phyloP scores from a whole-genome alignment of 2,329 filamentous ascomycete species.

The Aspergillus sp. region DNA sequence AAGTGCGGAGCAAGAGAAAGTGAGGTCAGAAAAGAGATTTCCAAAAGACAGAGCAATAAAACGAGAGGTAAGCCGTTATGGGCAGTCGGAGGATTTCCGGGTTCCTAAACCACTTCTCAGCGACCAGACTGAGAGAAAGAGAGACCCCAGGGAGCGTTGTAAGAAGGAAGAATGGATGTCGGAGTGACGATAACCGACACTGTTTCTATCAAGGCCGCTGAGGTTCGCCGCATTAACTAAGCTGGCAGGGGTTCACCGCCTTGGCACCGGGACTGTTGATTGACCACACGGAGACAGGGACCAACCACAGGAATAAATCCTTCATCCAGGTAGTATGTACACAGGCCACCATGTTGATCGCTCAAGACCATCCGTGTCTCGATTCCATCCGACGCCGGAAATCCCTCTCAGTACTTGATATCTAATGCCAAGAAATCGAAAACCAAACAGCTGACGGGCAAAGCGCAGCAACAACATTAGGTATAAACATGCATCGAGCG shows the following conservation, averaged over 20 bases:
- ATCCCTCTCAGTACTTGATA: conserved; percentile 12
- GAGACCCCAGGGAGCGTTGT: conserved; percentile 2
- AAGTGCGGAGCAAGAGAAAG: conserved; percentile 5
- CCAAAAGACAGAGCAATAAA: neutral
- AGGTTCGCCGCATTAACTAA: conserved; percentile 29
- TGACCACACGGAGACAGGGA: neutral
- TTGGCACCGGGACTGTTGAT: neutral
- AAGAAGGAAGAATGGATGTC: neutral
- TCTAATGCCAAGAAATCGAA: conserved; percentile 14
- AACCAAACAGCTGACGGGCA: conserved; percentile 1
- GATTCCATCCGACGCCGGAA: neutral
- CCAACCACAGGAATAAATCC: neutral
- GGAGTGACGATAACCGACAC: conserved; percentile 6
- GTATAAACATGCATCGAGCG: conserved; percentile 7
- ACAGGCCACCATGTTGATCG: too few species aligned
- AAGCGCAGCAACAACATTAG: conserved; percentile 8
- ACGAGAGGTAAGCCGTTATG: neutral
- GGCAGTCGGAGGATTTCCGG: neutral
- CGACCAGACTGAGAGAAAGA: neutral
- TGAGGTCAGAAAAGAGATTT: neutral
- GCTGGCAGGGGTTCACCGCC: conserved; percentile 9
- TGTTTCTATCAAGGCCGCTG: conserved; percentile 32
- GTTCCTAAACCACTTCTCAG: neutral
- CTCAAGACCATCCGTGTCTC: conserved; percentile 1
- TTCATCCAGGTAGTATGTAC: too few species aligned